Evolutionary conservation across 2,329 filamentous ascomycete genomes (phyloP), one percentile per base, ranked within the genome.

Genomic region (Scytalidium sp.): DNA sequence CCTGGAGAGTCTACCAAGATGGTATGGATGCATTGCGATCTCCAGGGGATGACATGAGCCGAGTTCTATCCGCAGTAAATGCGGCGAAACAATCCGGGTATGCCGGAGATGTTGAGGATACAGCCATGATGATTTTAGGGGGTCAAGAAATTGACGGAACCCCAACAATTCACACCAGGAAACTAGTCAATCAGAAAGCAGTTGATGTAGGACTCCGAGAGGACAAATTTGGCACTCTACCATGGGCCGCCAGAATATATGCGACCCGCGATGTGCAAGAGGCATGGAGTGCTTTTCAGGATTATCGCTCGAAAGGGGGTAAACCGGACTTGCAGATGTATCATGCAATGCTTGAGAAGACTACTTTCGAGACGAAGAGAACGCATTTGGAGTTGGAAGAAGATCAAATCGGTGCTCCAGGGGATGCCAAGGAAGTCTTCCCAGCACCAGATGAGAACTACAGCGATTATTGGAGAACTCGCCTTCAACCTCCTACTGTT

Each of bases 391-490:
- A 36, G 32, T n/a, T 36, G 13, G 32, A 36, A n/a, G 32, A 36
- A 36, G 32, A n/a, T 15, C 43, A 46, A 41, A 60, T 50, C 21
- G 51, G 73, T 13, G 61, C 80, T 2, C 81, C 85, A 5, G 87
- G 87, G 11, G 85, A 88, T 57, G 71, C 71, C 36, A 74, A 67
- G 52, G 81, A 85, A 60, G 70, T 76, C 8, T 67, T 76, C 11
- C 73, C 79, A 1, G 74, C 81, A 19, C 69, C 83, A 19, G 75
- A 80, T 49, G 69, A 71, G 65, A 88, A 75, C 64, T 76, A 75
- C 60, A 87, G 75, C 51, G 77, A 84, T n/a, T 80, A 84, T 48
- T 86, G 88, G 50, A 81, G 80, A 56, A 76, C 81, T 36, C 75
- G 81, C n/a, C 69, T 83, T 41, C 70, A 74, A 13, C 81, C 86